Percentiles rank a stretch among this genome's conserved stretches.
Conservation (phyloP, 2,329 filamentous ascomycete species). For the Cladophialophora psammophila region DNA sequence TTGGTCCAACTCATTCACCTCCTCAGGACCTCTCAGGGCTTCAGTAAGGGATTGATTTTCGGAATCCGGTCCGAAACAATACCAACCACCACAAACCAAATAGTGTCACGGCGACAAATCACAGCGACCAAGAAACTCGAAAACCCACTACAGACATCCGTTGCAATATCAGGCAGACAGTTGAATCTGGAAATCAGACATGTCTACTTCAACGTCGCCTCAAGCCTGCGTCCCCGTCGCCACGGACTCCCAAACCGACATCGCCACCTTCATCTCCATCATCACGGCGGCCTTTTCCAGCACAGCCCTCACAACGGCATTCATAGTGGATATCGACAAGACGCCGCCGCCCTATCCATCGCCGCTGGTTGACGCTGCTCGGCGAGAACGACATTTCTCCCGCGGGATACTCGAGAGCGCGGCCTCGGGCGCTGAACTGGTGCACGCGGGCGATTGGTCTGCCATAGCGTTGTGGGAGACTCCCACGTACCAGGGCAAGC, state of each 20-base stretch:
- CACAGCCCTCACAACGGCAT: slow-evolving; percentile 32
- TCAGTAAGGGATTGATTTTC: neutral
- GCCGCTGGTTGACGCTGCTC: slow-evolving; percentile 26
- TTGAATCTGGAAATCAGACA: neutral
- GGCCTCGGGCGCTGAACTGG: slow-evolving; percentile 34
- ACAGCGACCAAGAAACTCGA: neutral
- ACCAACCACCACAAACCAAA: neutral
- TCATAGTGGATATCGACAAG: slow-evolving; percentile 37
- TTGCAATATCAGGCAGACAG: neutral
- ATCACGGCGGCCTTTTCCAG: slow-evolving; percentile 34
- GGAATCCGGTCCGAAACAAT: neutral
- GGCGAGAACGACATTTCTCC: slow-evolving; percentile 34
- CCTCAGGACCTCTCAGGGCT: neutral
- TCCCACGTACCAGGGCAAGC: slow-evolving; percentile 31
- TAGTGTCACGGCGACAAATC: neutral
- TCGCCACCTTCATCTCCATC: slow-evolving; percentile 33
- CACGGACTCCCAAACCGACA: slow-evolving; percentile 21
- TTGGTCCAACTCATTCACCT: neutral
- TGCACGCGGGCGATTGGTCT: slow-evolving; percentile 38
- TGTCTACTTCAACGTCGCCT: slow-evolving; percentile 6
- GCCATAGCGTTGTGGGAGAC: slow-evolving; percentile 38
- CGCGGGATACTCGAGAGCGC: slow-evolving; percentile 34
- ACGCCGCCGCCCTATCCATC: slow-evolving; percentile 36
- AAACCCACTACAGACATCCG: neutral
- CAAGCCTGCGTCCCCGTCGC: slow-evolving; percentile 24